A percentile compares a stretch with the other conserved stretches of the same genome.
phyloP scores from a whole-genome alignment of 495 filamentous ascomycete genomes.

The Xylaria telfairii region DNA sequence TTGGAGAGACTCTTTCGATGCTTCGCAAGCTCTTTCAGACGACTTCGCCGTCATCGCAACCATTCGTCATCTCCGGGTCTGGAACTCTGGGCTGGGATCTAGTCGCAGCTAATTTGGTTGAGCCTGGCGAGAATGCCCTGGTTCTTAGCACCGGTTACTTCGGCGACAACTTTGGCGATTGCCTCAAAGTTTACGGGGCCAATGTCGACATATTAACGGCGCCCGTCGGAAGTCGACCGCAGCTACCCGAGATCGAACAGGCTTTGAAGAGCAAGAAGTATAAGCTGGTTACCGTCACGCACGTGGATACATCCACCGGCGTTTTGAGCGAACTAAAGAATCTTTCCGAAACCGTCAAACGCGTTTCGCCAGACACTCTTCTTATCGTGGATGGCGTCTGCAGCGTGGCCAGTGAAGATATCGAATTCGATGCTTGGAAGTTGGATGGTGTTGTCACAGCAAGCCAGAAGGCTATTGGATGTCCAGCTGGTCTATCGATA shows the following conservation, averaged over 20 bases:
- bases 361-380: conserved; percentile 87
- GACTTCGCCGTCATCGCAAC: conserved; percentile 78
- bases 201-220: conserved; percentile 88
- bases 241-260: conserved; percentile 82
- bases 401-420: conserved; percentile 94
- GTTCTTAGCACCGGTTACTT: conserved; percentile 98
- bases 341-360: conserved; percentile 79
- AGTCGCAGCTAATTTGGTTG: conserved; percentile 87
- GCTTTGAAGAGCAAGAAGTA: conserved; percentile 87
- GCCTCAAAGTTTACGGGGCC: conserved; percentile 87
- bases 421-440: conserved; percentile 92
- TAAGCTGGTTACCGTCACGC: conserved; percentile 91
- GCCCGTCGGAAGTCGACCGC: conserved; percentile 86
- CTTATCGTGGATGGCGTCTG: conserved; percentile 95
- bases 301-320: conserved; percentile 96
- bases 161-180: conserved; percentile 91
- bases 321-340: conserved; percentile 89
- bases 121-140: conserved; percentile 86
- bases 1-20: conserved; percentile 87
- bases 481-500: conserved; percentile 91
- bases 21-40: conserved; percentile 93
- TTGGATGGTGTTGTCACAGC: conserved; percentile 93
- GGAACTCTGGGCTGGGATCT: conserved; percentile 97
- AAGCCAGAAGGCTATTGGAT: conserved; percentile 94
- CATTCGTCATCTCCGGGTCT: conserved; percentile 91